Conservation (phyloP, 192 early-diverging fungal genomes). For the Powellomyces hirtus region DNA sequence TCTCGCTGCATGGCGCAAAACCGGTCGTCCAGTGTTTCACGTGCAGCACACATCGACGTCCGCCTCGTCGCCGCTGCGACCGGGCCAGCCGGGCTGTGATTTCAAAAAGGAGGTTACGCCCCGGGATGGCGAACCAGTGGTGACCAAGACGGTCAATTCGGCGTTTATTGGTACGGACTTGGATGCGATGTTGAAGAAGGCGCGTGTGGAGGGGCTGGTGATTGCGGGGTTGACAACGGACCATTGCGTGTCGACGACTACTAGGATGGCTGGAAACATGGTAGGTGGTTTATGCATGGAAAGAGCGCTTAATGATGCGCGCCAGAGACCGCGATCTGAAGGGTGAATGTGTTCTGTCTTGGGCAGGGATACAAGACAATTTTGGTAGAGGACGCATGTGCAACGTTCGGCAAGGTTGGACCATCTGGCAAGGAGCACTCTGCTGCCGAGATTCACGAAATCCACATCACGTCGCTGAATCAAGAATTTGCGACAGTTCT, state of each 20-base stretch:
- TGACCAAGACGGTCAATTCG: slow-evolving; percentile 26
- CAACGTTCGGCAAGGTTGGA: slow-evolving; percentile 16
- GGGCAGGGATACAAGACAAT: slow-evolving; percentile 15
- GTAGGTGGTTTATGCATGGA: slow-evolving; percentile 2
- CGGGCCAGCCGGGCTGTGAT: slow-evolving; percentile 5
- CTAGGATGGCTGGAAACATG: slow-evolving; percentile 21
- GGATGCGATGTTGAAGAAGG: not conserved
- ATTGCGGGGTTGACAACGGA: slow-evolving; percentile 23
- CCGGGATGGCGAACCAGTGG: not conserved
- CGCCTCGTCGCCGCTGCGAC: slow-evolving; percentile 8
- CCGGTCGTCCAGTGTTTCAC: slow-evolving; percentile 1
- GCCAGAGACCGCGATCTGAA: not conserved
- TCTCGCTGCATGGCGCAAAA: not conserved
- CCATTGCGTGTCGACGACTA: slow-evolving; percentile 26
- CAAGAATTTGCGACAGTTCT: slow-evolving; percentile 14
- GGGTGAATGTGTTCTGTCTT: no score
- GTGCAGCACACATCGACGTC: slow-evolving; percentile 16
- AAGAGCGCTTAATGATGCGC: not conserved
- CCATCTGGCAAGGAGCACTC: not conserved
- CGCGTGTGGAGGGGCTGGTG: not conserved
- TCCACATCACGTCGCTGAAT: not conserved
- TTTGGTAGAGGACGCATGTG: slow-evolving; percentile 21
- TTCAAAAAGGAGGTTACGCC: not conserved
- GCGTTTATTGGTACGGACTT: slow-evolving; percentile 24
- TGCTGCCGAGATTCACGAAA: slow-evolving; percentile 10